Conservation (phyloP, 2,329 filamentous ascomycete genomes). For the Cladosporium phlei region DNA sequence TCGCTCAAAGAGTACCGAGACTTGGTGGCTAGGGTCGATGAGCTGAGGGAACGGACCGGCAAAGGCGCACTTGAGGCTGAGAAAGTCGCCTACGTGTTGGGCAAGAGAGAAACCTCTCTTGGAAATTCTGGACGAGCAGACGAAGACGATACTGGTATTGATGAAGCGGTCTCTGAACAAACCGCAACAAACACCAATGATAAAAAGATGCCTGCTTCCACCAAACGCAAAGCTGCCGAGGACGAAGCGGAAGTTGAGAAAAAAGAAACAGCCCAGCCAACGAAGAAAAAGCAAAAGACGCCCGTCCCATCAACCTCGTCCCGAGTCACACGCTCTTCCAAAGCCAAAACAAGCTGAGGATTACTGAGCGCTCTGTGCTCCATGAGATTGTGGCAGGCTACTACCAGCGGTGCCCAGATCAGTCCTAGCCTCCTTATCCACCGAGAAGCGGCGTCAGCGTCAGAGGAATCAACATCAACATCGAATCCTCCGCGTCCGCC, state of each 20-base stretch:
- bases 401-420: too few relatives aligned
- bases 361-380: too few relatives aligned
- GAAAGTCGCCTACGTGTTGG: conserved; percentile 65
- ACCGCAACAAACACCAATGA: too few relatives aligned
- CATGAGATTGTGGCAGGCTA: too few relatives aligned
- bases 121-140: background rate
- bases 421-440: too few relatives aligned
- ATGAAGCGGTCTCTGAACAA: background rate
- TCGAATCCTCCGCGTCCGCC: too few relatives aligned
- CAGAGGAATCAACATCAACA: too few relatives aligned
- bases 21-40: conserved; percentile 41
- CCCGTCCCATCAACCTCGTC: background rate
- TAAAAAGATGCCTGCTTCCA: background rate
- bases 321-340: background rate
- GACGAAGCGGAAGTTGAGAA: background rate
- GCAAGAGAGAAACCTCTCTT: conserved; percentile 38
- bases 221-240: background rate
- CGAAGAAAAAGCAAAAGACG: background rate
- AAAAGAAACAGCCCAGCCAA: background rate
- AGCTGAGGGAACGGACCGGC: conserved; percentile 41
- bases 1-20: conserved; percentile 61
- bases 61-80: conserved; percentile 61
- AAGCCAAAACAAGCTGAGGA: background rate
- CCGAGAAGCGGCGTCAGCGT: too few relatives aligned
- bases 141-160: background rate